phyloP scores from a whole-genome alignment of 176 grass and related monocot genomes.

The Oryza rufipogon region DNA sequence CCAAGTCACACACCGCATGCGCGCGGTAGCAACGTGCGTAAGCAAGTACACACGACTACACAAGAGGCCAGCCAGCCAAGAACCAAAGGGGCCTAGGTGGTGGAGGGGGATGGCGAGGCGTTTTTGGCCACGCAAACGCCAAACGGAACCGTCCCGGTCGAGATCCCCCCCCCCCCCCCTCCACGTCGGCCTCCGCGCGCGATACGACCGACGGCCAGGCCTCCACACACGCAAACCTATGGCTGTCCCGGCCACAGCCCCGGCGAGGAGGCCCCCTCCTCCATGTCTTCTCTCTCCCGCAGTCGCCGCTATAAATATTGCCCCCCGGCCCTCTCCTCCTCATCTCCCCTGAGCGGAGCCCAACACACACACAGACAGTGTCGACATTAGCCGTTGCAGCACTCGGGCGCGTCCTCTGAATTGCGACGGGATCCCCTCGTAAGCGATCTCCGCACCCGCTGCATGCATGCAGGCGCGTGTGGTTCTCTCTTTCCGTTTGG shows the following conservation, averaged over 20 bases:
- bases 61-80: background rate
- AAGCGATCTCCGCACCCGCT: background rate
- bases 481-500: background rate
- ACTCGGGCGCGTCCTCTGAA: background rate
- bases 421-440: background rate
- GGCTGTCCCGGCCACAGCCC: slow-evolving; percentile 41
- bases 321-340: background rate
- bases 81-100: background rate
- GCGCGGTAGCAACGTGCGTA: background rate
- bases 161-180: background rate
- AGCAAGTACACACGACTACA: background rate
- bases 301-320: slow-evolving; percentile 40
- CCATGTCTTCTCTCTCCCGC: background rate
- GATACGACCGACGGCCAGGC: background rate
- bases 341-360: background rate
- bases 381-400: slow-evolving; percentile 14
- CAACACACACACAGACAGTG: background rate
- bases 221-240: background rate
- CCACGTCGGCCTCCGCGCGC: slow-evolving; percentile 47
- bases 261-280: slow-evolving; percentile 24
- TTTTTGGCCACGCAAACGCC: slow-evolving; percentile 28
- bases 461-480: background rate
- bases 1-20: background rate
- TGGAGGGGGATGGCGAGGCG: slow-evolving; percentile 22
- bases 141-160: slow-evolving; percentile 33